phyloP scores from a whole-genome alignment of 441 rosid species.

The Syzygium malaccense region DNA sequence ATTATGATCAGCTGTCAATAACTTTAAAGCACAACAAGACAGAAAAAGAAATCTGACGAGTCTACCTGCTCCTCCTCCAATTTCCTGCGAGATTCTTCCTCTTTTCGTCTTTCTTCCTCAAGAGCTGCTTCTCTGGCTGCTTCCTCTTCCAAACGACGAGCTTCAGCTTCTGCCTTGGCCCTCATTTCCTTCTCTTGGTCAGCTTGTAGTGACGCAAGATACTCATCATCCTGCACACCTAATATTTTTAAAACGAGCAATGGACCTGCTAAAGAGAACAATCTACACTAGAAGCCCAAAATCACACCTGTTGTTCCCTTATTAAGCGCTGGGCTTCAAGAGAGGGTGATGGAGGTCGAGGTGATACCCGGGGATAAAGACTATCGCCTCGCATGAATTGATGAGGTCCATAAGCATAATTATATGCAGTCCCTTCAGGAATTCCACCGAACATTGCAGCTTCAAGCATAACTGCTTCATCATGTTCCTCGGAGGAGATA shows the following conservation, averaged over 20 bases:
- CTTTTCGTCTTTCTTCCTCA: constrained; percentile 62
- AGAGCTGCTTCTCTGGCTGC: constrained; percentile 68
- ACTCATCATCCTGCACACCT: constrained; percentile 80
- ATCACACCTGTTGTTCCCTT: constrained; percentile 89
- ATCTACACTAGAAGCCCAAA: background rate
- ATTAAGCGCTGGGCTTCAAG: constrained; percentile 91
- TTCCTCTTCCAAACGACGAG: constrained; percentile 65
- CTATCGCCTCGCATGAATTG: constrained; percentile 42
- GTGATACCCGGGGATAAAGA: constrained; percentile 37
- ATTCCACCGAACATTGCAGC: constrained; percentile 99
- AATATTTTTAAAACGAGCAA: background rate
- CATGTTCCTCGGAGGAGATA: constrained; percentile 96
- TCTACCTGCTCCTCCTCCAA: constrained; percentile 86
- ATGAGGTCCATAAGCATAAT: constrained; percentile 52
- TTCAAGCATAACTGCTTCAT: constrained; percentile 99
- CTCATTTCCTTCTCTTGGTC: constrained; percentile 87
- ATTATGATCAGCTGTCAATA: background rate
- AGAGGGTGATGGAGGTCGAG: constrained; percentile 89
- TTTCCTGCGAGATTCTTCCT: constrained; percentile 67
- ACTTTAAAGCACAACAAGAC: background rate
- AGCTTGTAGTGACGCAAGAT: constrained; percentile 90
- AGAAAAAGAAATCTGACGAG: background rate
- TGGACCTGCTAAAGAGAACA: background rate
- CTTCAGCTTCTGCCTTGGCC: constrained; percentile 82
- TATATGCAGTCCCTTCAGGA: constrained; percentile 69